A percentile compares a stretch with the other conserved stretches of the same genome.
Evolutionary conservation across 73 alveolate species (phyloP).

Genomic region (Paramecium pentaurelia): DNA sequence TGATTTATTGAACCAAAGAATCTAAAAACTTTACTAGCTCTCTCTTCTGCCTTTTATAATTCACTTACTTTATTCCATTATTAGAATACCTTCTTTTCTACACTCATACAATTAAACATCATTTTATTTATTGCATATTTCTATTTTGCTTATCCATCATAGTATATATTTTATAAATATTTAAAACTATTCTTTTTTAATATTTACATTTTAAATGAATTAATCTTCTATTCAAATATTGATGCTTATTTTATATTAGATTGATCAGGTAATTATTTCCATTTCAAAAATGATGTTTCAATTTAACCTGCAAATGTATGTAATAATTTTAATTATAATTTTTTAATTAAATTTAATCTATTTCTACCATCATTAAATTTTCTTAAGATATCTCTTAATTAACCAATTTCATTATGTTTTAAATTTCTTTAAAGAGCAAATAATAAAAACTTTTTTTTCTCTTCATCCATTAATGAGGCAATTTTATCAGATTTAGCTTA

Average conservation of each 20-base stretch:
- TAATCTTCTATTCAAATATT: not conserved
- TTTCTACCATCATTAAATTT: not conserved
- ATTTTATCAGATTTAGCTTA: not conserved
- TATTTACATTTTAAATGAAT: not conserved
- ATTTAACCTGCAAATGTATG: not conserved
- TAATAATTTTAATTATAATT: not conserved
- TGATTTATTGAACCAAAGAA: not conserved
- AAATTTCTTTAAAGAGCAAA: not conserved
- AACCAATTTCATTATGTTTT: not conserved
- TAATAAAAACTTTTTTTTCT: not conserved
- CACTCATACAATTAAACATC: constrained; percentile 15
- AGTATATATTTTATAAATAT: not conserved
- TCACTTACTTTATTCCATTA: not conserved
- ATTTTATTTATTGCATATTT: not conserved
- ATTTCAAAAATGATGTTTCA: not conserved
- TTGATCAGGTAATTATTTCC: not conserved
- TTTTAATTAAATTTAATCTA: not conserved
- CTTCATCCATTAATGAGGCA: not conserved
- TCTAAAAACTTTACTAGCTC: not conserved
- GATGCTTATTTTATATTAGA: not conserved
- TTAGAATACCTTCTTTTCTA: not conserved
- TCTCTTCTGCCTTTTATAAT: not conserved
- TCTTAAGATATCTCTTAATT: not conserved
- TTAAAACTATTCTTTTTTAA: not conserved
- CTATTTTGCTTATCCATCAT: not conserved